Conservation (phyloP, 257 asterid species). For the Forsythia suspensa region DNA sequence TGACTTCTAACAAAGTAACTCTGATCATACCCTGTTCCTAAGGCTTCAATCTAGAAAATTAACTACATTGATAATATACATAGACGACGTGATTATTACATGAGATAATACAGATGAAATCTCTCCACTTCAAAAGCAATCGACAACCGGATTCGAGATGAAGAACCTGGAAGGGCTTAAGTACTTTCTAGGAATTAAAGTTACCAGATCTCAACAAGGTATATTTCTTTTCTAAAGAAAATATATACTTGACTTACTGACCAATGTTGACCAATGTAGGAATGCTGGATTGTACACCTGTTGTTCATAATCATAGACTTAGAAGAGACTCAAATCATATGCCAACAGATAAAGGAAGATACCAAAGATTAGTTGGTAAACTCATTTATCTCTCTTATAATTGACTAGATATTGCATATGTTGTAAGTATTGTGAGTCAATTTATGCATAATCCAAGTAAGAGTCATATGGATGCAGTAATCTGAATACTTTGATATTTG, state of each 20-base stretch:
- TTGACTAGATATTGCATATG: background rate
- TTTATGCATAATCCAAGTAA: background rate
- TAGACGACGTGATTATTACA: background rate
- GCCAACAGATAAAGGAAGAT: background rate
- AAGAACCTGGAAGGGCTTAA: background rate
- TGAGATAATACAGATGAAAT: background rate
- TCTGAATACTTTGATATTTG: background rate
- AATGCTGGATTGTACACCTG: background rate
- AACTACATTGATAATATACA: background rate
- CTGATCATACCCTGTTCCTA: background rate
- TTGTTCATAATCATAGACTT: background rate
- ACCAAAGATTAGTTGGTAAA: background rate
- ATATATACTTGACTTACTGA: background rate
- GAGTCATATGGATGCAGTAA: background rate
- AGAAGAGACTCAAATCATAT: background rate
- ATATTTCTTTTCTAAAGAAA: too few species aligned
- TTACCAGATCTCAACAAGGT: background rate
- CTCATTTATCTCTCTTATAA: background rate
- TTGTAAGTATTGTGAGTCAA: too few species aligned
- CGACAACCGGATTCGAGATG: background rate
- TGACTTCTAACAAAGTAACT: too few species aligned
- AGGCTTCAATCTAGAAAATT: background rate
- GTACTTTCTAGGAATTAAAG: background rate
- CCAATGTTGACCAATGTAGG: background rate
- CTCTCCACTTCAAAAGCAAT: background rate